Percentiles rank a stretch among this genome's conserved stretches.
These are phyloP conservation scores for Urochloa ruziziensis DNA, from an alignment of 176 grass and related monocot species.

Conservation along the genomic window DNA sequence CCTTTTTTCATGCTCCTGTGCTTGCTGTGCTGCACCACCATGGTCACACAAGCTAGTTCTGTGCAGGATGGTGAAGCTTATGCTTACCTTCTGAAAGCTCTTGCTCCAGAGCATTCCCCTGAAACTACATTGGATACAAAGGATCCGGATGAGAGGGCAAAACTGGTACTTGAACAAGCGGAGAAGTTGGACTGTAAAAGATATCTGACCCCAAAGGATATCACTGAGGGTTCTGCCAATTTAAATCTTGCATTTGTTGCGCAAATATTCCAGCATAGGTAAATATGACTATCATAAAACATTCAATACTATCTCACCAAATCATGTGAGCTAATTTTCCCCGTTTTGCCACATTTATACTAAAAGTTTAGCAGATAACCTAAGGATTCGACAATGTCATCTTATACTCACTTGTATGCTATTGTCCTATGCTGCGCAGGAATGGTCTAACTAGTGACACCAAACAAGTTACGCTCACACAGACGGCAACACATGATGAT, in stretches of 20 bases:
- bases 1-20: background rate
- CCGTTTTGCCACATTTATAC: background rate
- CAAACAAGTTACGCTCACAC: conserved; percentile 62
- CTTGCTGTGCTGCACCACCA: conserved; percentile 26
- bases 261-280: conserved; percentile 98
- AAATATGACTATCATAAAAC: conserved; percentile 7
- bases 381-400: conserved; percentile 14
- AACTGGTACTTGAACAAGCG: conserved; percentile 93
- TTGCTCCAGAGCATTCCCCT: conserved; percentile 87
- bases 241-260: conserved; percentile 99
- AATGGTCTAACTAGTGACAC: conserved; percentile 88
- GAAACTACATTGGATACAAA: conserved; percentile 65
- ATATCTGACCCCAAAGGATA: conserved; percentile 94
- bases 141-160: conserved; percentile 83
- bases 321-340: background rate
- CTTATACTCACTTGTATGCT: conserved; percentile 17
- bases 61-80: conserved; percentile 94
- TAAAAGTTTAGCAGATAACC: background rate
- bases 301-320: background rate
- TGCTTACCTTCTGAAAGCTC: conserved; percentile 96
- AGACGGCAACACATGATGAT: conserved; percentile 66
- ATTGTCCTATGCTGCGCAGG: conserved; percentile 41
- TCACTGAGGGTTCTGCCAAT: conserved; percentile 96
- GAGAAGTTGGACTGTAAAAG: conserved; percentile 97
- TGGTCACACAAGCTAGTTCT: conserved; percentile 31